A percentile compares a stretch with the other conserved stretches of the same genome.
Evolutionary conservation across 129 eudicot species (phyloP).

Genomic region (Flaveria robusta): DNA sequence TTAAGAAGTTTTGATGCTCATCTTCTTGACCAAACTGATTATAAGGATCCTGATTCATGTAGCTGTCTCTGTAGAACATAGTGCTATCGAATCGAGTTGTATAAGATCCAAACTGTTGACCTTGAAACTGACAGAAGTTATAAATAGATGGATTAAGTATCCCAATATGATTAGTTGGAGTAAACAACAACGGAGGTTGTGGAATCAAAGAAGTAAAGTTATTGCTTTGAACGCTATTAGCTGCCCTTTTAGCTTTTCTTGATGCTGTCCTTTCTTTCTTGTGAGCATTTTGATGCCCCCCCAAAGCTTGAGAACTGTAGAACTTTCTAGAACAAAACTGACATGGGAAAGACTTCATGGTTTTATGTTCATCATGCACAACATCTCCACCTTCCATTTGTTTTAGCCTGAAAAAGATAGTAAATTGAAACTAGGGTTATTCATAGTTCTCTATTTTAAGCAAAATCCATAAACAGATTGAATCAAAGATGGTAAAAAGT

Average conservation of each 20-base stretch:
- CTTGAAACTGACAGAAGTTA: conserved; percentile 49
- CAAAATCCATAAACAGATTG: conserved; percentile 23
- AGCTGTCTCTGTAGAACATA: conserved; percentile 44
- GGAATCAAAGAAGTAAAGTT: conserved; percentile 43
- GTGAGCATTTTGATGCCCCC: conserved; percentile 96
- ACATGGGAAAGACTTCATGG: conserved; percentile 63
- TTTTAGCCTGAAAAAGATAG: conserved; percentile 30
- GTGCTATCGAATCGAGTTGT: conserved; percentile 52
- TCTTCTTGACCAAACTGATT: conserved; percentile 45
- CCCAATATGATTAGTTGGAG: conserved; percentile 46
- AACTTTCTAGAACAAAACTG: conserved; percentile 80
- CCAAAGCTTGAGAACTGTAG: conserved; percentile 82
- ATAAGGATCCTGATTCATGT: conserved; percentile 39
- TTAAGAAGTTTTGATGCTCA: conserved; percentile 43
- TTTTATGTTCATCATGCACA: conserved; percentile 32
- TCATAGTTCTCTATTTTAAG: not conserved
- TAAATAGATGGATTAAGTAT: conserved; percentile 57
- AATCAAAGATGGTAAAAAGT: conserved; percentile 8
- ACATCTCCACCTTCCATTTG: conserved; percentile 55
- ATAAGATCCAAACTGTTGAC: conserved; percentile 61
- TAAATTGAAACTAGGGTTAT: conserved; percentile 7
- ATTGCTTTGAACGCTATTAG: conserved; percentile 28
- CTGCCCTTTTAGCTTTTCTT: conserved; percentile 57
- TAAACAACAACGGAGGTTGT: conserved; percentile 54
- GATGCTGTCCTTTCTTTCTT: conserved; percentile 80